Base-by-base conservation (phyloP, 2,329 filamentous ascomycete species). In the Penicillium sp. region DNA sequence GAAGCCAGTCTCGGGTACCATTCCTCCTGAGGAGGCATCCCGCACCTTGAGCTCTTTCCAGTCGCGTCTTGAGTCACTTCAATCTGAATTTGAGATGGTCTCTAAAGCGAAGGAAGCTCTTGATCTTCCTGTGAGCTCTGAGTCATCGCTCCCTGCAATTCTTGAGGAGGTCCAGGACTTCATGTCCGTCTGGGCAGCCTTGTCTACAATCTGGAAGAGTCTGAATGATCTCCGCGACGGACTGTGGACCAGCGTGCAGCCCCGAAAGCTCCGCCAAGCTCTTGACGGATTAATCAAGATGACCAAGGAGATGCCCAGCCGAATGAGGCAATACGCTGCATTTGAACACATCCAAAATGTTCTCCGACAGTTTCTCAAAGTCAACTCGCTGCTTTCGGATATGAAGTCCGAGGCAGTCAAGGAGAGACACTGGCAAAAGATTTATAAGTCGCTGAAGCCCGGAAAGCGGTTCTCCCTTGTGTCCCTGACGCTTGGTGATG, bases 311-410 rank as follows among this genome's bases (percentile, higher is more conserved):
- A 98, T 99, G 95, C 95, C 96, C 0, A 96, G 92, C 76, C 88
- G 95, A 58, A 98, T 99, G 93, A 88, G 96, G 59, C 96, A 99
- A 71, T 99, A 99, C 74, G 93, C 96, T 66, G 96, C 96, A n/a
- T 99, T 99, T 72, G 96, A 99, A 75, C 93, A 99, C 70, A 92
- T 99, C 39, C 96, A 99, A 73, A 91, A 87, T 62, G 90, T 96
- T 29, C 84, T 99, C 42, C 90, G 92, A 45, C 88, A 93, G 60
- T 84, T 96, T 49, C 83, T 97, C 62, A 98, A 96, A 74, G 91
- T 96, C 66, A 99, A 98, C 70, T 82, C 88, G 11, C 82, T 97
- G 33, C 82, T 99, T 3, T 85, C 87, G 4, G 95, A 99, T 63
- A 83, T 99, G 74, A 96, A 97, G 72, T 97, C 93, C 0, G 95